Conservation (phyloP, 371 early-diverging fungal genomes). For the Lichtheimia hyalospora region DNA sequence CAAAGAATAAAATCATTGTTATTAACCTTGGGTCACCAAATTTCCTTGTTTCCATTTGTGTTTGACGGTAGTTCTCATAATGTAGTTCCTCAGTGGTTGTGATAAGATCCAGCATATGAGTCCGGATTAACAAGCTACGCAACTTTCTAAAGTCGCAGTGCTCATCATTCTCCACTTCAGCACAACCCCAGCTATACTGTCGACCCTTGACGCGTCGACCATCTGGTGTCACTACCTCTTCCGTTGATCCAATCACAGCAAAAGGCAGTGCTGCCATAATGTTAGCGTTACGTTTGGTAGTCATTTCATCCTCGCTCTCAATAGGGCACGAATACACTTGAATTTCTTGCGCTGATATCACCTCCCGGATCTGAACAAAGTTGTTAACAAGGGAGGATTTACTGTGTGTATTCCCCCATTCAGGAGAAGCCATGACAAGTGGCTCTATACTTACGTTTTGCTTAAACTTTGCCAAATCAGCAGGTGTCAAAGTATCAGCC, state of each 20-base stretch:
- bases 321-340: constrained; percentile 74
- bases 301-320: constrained; percentile 85
- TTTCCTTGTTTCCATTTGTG: constrained; percentile 80
- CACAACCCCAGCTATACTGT: constrained; percentile 93
- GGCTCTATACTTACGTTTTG: constrained; percentile 41
- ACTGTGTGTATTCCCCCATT: too few relatives aligned
- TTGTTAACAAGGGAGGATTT: too few relatives aligned
- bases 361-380: constrained; percentile 60
- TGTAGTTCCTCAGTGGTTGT: constrained; percentile 85
- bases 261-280: constrained; percentile 92
- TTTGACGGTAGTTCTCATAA: constrained; percentile 86
- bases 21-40: constrained; percentile 72
- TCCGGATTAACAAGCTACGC: constrained; percentile 86
- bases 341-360: constrained; percentile 73
- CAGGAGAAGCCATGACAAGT: too few relatives aligned
- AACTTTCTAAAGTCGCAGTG: constrained; percentile 94
- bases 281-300: constrained; percentile 71
- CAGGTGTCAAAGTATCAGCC: constrained; percentile 72
- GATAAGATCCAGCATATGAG: constrained; percentile 94
- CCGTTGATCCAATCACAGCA: constrained; percentile 88
- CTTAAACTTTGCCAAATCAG: constrained; percentile 80
- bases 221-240: constrained; percentile 75
- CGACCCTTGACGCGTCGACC: constrained; percentile 83
- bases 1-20: constrained; percentile 60
- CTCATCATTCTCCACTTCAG: constrained; percentile 88